A percentile compares a stretch with the other conserved stretches of the same genome.
These are phyloP conservation scores for Sporothrix dimorphospora DNA, from an alignment of 2,329 filamentous ascomycete species.

Conservation along the genomic window DNA sequence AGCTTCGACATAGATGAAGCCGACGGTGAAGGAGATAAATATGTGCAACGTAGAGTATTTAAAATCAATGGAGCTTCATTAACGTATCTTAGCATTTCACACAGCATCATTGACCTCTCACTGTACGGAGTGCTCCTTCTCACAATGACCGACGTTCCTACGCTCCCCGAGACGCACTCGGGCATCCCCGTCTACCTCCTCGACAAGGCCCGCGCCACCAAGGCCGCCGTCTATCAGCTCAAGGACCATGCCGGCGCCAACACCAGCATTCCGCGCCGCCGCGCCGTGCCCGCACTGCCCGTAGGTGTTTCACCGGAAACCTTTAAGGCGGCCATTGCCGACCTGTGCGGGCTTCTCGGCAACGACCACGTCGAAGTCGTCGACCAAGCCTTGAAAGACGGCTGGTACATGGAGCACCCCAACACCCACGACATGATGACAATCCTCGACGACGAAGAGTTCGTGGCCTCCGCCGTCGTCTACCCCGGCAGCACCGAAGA, in stretches of 20 bases:
- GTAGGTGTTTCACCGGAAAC: slow-evolving; percentile 42
- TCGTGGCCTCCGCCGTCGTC: slow-evolving; percentile 48
- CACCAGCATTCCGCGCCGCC: slow-evolving; percentile 34
- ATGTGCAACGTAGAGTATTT: background rate
- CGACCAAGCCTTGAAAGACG: slow-evolving; percentile 44
- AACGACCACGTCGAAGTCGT: slow-evolving; percentile 46
- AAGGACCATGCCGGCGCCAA: slow-evolving; percentile 40
- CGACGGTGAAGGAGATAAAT: background rate
- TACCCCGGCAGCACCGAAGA: slow-evolving; percentile 51
- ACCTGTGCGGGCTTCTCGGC: slow-evolving; percentile 43
- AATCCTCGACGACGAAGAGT: slow-evolving; percentile 47
- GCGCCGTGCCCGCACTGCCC: slow-evolving; percentile 43
- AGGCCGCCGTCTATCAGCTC: slow-evolving; percentile 42
- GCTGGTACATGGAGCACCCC: slow-evolving; percentile 41
- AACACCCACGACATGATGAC: slow-evolving; percentile 50
- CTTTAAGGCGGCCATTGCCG: slow-evolving; percentile 43
- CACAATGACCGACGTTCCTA: slow-evolving; percentile 38
- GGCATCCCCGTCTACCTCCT: slow-evolving; percentile 46
- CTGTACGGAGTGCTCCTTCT: too few relatives aligned
- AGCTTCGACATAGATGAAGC: background rate
- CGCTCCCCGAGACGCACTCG: slow-evolving; percentile 45
- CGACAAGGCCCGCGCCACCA: slow-evolving; percentile 43
- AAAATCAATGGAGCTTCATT: background rate
- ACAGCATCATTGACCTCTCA: background rate
- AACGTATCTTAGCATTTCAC: background rate